These are phyloP conservation scores for Phytophthora megakarya DNA, from an alignment of 352 stramenopile species.

Conservation along the genomic window DNA sequence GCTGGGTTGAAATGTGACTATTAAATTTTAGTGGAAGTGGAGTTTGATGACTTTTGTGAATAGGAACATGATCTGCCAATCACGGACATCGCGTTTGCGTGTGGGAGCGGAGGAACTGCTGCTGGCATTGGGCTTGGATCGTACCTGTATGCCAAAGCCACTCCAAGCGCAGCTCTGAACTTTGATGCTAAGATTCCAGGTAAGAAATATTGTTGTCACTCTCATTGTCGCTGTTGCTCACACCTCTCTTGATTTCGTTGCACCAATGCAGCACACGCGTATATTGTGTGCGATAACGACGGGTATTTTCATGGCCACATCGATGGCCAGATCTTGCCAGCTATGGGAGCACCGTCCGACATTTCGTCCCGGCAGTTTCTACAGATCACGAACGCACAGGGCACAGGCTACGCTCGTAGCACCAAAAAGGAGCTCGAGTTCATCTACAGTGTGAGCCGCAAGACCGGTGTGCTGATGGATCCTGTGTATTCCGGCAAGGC, in stretches of 20 bases:
- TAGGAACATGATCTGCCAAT: slow-evolving; percentile 59
- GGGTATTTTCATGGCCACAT: slow-evolving; percentile 87
- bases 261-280: slow-evolving; percentile 57
- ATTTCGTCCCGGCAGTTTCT: slow-evolving; percentile 71
- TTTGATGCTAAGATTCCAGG: slow-evolving; percentile 46
- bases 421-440: slow-evolving; percentile 82
- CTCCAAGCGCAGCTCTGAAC: slow-evolving; percentile 37
- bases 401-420: slow-evolving; percentile 80
- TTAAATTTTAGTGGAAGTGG: background rate
- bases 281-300: slow-evolving; percentile 88
- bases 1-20: background rate
- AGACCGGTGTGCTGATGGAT: slow-evolving; percentile 83
- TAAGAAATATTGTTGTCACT: slow-evolving; percentile 15
- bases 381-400: slow-evolving; percentile 84
- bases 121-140: slow-evolving; percentile 77
- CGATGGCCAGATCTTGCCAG: slow-evolving; percentile 67
- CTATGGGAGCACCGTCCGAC: slow-evolving; percentile 57
- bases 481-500: slow-evolving; percentile 90
- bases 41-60: background rate
- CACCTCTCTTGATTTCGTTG: background rate
- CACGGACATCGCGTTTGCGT: slow-evolving; percentile 87
- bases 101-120: slow-evolving; percentile 79
- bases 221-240: background rate
- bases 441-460: slow-evolving; percentile 68
- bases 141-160: slow-evolving; percentile 61